Evolutionary conservation across 2,329 filamentous ascomycete genomes (phyloP), one percentile per base, ranked within the genome.

Genomic region (Aspergillus ochraceoroseus): DNA sequence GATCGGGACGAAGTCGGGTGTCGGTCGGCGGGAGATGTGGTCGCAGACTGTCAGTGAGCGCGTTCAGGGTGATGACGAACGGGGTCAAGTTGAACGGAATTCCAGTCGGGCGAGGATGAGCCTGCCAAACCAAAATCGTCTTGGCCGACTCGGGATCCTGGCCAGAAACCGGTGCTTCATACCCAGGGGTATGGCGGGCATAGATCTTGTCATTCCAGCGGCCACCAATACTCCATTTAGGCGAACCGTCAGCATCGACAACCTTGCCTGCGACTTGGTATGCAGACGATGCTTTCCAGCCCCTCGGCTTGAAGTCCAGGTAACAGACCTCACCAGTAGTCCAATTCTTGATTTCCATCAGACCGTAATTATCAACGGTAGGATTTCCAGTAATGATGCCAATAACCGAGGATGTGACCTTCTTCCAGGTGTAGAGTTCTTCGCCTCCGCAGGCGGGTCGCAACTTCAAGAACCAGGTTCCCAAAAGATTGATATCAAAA

Each of bases 151-250:
- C 61, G 7, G 58, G 58, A 78, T 86, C 63, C 59, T 75, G 52
- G 74, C 77, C 62, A 64, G 79, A 58, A 29, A 61, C 55, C 39
- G 61, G 42, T 15, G 76, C 85, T 62, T 96, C 88, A 59, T 84
- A 95, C 3, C 90, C 92, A 0, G 90, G 89, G 0, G 90, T 95
- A 50, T 90, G 76, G 18, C 92, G 85, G 4, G 90, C 92, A 61
- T 95, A 98, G 43, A 98, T 82, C 66, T 90, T 94, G 60, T 94
- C 92, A 64, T 96, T 96, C 92, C 92, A 98, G 23, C 88, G 82
- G 1, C 92, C 92, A 27, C 90, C 92, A 46, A 98, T 80, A 61
- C 83, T 89, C 77, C 92, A 89, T 37, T 85, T 80, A 6, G 92
- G 86, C 23, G 81, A 79, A n/a, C 88, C 88, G 32, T 80, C 72